Conservation (phyloP, 129 eudicot species). For the Artemisia argyi region DNA sequence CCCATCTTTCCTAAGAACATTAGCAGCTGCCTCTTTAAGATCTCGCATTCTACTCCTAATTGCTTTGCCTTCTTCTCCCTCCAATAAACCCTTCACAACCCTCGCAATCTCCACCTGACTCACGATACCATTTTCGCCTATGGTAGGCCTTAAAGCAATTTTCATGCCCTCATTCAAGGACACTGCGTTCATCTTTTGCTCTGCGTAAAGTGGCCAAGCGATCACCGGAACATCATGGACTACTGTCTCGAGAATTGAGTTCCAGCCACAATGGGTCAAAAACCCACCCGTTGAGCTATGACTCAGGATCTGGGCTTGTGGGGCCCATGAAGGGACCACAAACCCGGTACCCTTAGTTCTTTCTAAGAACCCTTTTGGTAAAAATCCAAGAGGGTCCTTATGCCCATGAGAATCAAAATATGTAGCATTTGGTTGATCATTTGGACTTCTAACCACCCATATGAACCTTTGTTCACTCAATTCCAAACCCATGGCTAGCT, state of each 20-base stretch:
- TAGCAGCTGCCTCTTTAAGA: conserved; percentile 45
- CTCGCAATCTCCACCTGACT: conserved; percentile 41
- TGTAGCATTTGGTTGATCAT: conserved; percentile 38
- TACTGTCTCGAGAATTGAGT: conserved; percentile 57
- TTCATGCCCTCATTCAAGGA: conserved; percentile 40
- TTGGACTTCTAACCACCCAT: conserved; percentile 62
- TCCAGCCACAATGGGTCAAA: conserved; percentile 69
- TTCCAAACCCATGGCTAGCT: conserved; percentile 65
- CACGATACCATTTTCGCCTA: conserved; percentile 41
- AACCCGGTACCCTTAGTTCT: conserved; percentile 45
- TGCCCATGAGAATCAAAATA: conserved; percentile 26
- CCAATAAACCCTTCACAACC: conserved; percentile 44
- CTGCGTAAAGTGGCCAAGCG: conserved; percentile 69
- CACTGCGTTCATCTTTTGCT: conserved; percentile 66
- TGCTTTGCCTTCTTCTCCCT: conserved; percentile 59
- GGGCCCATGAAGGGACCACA: conserved; percentile 61
- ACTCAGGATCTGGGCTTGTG: conserved; percentile 46
- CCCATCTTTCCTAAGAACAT: conserved; percentile 43
- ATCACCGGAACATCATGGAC: conserved; percentile 49
- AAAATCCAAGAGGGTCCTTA: conserved; percentile 40
- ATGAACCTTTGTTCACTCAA: conserved; percentile 61
- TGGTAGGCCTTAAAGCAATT: conserved; percentile 44
- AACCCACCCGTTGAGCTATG: conserved; percentile 65
- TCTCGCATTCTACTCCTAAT: conserved; percentile 38
- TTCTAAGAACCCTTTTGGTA: conserved; percentile 54